These are phyloP conservation scores for Chlorella vulgaris DNA, from an alignment of 139 green algal species.

Conservation along the genomic window DNA sequence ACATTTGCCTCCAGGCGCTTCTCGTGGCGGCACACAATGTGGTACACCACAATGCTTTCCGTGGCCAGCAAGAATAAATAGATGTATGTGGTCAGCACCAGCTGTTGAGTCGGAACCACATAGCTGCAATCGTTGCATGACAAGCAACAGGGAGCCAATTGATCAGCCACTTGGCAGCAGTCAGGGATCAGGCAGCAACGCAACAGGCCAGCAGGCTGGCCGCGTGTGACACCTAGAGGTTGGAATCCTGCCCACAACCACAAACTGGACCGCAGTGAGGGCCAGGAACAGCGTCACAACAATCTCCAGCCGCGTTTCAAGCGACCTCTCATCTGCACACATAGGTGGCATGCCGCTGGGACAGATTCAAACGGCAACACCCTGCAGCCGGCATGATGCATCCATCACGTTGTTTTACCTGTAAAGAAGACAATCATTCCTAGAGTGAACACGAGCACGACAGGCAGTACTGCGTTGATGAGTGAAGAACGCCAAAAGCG, in stretches of 20 bases:
- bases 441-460: conserved; percentile 8
- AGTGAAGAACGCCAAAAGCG: conserved; percentile 4
- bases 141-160: not conserved
- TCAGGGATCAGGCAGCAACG: not conserved
- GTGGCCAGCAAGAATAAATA: conserved; percentile 3
- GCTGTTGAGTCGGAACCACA: conserved; percentile 16
- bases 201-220: not conserved
- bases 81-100: conserved; percentile 28
- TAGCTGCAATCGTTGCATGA: not conserved
- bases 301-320: not conserved
- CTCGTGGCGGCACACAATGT: conserved; percentile 11
- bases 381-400: too few relatives aligned
- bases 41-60: conserved; percentile 12
- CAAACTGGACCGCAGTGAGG: conserved; percentile 26
- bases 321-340: not conserved
- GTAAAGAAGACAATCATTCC: conserved; percentile 16
- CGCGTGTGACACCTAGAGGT: not conserved
- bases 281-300: not conserved
- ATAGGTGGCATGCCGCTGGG: not conserved
- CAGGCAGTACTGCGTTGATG: conserved; percentile 17
- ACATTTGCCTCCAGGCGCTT: conserved; percentile 7
- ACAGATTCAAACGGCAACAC: not conserved
- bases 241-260: conserved; percentile 2
- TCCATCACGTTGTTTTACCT: too few relatives aligned
- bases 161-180: not conserved